Conservation (phyloP, 208 protist species). For the Zelonia costaricensis region DNA sequence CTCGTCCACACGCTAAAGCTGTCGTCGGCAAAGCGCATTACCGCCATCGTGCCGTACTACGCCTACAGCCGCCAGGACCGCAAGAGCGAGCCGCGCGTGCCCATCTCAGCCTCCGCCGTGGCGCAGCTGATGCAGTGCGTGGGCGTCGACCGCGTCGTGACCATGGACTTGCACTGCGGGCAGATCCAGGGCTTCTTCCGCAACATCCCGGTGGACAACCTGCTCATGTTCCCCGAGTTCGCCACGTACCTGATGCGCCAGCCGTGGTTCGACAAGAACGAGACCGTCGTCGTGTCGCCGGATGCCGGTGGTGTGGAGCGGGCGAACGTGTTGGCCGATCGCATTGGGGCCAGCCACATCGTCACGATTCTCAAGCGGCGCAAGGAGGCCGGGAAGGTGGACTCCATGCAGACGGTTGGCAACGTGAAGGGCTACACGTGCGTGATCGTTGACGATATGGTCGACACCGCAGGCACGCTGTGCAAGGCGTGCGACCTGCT, state of each 20-base stretch:
- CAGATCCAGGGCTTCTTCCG: slow-evolving; percentile 97
- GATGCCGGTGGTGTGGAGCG: slow-evolving; percentile 97
- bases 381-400: slow-evolving; percentile 91
- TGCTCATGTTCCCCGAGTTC: slow-evolving; percentile 92
- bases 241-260: slow-evolving; percentile 83
- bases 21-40: slow-evolving; percentile 93
- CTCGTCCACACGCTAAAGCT: slow-evolving; percentile 91
- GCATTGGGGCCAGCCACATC: slow-evolving; percentile 85
- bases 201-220: slow-evolving; percentile 95
- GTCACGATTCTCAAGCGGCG: slow-evolving; percentile 93
- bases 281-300: slow-evolving; percentile 94
- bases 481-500: slow-evolving; percentile 90
- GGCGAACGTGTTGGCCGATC: slow-evolving; percentile 89
- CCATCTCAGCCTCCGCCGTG: slow-evolving; percentile 95
- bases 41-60: slow-evolving; percentile 96
- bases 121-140: slow-evolving; percentile 94
- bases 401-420: slow-evolving; percentile 95
- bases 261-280: slow-evolving; percentile 77
- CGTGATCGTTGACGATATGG: slow-evolving; percentile 98
- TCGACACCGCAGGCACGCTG: slow-evolving; percentile 96
- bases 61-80: slow-evolving; percentile 96
- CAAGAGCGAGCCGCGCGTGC: slow-evolving; percentile 95
- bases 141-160: slow-evolving; percentile 94
- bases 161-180: slow-evolving; percentile 94
- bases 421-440: slow-evolving; percentile 94